phyloP scores from a whole-genome alignment of 2,329 filamentous ascomycete species.

The Cyphellophora europaea region DNA sequence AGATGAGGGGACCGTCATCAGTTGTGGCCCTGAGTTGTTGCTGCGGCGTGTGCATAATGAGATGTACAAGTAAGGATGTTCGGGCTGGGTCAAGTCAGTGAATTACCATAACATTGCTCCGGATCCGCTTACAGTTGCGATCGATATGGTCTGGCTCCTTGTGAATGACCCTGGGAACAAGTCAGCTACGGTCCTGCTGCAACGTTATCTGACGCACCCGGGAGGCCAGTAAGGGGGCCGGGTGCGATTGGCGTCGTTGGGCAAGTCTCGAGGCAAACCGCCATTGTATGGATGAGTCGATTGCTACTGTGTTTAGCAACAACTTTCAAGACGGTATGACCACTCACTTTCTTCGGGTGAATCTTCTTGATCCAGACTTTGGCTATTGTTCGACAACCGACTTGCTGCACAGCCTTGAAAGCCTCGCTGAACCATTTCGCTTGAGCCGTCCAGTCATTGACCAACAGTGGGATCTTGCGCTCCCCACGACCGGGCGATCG shows the following conservation, averaged over 20 bases:
- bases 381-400: conserved; percentile 34
- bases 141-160: conserved; percentile 40
- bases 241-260: conserved; percentile 33
- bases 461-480: conserved; percentile 14
- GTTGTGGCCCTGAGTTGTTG: conserved; percentile 5
- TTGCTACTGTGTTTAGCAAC: conserved; percentile 23
- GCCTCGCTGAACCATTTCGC: conserved; percentile 30
- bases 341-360: conserved; percentile 31
- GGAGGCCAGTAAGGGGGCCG: conserved; percentile 27
- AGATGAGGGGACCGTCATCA: conserved; percentile 6
- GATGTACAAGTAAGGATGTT: conserved; percentile 17
- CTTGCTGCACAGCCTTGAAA: conserved; percentile 35
- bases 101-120: not conserved
- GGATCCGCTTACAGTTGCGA: conserved; percentile 32
- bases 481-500: not conserved
- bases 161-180: conserved; percentile 26
- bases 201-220: no score
- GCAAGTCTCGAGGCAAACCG: conserved; percentile 28
- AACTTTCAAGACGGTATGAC: not conserved
- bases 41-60: conserved; percentile 17
- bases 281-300: conserved; percentile 40
- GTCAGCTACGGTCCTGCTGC: no score
- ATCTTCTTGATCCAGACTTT: conserved; percentile 39
- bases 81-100: conserved; percentile 16
- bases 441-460: conserved; percentile 30